Conservation (phyloP, 495 filamentous ascomycete species). For the Tuber umbilicatum region DNA sequence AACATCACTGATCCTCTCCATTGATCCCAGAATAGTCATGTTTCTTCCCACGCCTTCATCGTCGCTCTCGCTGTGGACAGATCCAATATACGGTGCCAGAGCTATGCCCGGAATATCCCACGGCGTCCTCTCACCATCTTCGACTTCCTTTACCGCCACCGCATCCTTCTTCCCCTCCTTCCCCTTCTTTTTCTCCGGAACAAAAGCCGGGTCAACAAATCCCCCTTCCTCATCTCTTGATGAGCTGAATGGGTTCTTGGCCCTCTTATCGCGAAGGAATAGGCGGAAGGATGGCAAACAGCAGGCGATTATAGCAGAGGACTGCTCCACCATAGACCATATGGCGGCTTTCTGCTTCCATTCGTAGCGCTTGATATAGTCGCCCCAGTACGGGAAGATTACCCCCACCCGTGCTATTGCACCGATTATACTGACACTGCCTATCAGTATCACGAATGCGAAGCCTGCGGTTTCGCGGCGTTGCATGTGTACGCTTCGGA, state of each 20-base stretch:
- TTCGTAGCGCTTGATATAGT: background rate
- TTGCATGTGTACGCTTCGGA: conserved; percentile 1
- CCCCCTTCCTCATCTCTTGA: background rate
- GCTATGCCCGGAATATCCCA: background rate
- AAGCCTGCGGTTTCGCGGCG: background rate
- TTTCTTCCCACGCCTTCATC: background rate
- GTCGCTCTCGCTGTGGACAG: background rate
- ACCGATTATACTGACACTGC: background rate
- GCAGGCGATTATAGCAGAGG: background rate
- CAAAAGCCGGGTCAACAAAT: background rate
- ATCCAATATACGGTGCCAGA: background rate
- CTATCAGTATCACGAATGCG: background rate
- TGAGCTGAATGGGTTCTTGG: background rate
- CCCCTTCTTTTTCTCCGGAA: background rate
- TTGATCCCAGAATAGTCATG: background rate
- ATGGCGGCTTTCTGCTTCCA: conserved; percentile 5
- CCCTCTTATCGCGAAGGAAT: background rate
- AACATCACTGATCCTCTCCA: background rate
- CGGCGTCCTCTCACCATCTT: background rate
- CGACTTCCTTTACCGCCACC: background rate
- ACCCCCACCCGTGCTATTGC: background rate
- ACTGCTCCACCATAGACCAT: background rate
- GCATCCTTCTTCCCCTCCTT: background rate
- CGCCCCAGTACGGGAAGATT: background rate
- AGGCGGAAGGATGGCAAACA: background rate